A percentile compares a stretch with the other conserved stretches of the same genome.
Conservation (phyloP, 352 stramenopile genomes). For the Thraustochytrium striatum region DNA sequence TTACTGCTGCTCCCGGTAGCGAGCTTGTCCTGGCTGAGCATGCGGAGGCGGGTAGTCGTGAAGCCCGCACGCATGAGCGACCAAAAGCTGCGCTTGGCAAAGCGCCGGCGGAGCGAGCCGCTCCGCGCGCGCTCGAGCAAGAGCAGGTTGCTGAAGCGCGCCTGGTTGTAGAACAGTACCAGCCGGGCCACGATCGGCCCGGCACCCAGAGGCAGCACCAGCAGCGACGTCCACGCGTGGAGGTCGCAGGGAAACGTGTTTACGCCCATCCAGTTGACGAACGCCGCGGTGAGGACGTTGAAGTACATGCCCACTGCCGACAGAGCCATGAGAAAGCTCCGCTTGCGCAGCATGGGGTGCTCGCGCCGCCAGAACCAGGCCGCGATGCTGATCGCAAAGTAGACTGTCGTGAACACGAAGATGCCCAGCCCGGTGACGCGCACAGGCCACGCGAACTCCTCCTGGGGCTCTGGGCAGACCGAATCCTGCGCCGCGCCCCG, state of each 20-base stretch:
- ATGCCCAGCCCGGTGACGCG: too few relatives aligned
- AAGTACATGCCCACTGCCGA: not conserved
- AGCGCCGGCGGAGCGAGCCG: too few relatives aligned
- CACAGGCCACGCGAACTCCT: too few relatives aligned
- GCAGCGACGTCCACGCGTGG: not conserved
- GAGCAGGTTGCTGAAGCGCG: not conserved
- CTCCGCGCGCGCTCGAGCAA: too few relatives aligned
- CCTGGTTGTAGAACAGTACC: not conserved
- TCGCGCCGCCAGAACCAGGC: constrained; percentile 48
- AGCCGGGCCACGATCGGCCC: not conserved
- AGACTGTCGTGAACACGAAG: not conserved
- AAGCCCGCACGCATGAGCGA: too few relatives aligned
- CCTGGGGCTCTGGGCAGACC: too few relatives aligned
- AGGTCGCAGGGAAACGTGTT: not conserved
- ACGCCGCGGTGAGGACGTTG: not conserved
- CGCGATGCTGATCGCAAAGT: not conserved
- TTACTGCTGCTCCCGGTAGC: too few relatives aligned
- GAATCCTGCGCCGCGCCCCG: too few relatives aligned
- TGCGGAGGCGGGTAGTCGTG: too few relatives aligned
- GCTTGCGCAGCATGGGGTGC: not conserved
- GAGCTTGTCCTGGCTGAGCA: too few relatives aligned
- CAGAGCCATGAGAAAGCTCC: not conserved
- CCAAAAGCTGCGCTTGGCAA: too few relatives aligned
- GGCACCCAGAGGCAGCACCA: not conserved
- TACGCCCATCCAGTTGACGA: not conserved